Percentiles rank a stretch among this genome's conserved stretches.
These are phyloP conservation scores for Diophrys appendiculata DNA, from an alignment of 73 alveolate species.

Conservation along the genomic window DNA sequence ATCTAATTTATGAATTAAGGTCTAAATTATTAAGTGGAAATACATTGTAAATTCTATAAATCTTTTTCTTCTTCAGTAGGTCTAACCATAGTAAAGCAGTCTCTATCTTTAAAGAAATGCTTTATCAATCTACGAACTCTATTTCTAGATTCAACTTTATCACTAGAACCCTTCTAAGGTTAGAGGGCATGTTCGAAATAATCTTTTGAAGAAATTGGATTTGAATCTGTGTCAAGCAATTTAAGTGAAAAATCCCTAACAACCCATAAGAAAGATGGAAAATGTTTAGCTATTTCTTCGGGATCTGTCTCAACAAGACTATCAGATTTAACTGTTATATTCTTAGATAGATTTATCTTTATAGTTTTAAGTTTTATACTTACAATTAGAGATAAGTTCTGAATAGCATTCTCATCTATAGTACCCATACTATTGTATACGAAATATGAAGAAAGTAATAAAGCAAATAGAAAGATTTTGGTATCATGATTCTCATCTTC, in stretches of 20 bases:
- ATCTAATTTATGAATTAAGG: conserved; percentile 89
- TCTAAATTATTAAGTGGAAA: conserved; percentile 78
- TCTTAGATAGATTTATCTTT: conserved; percentile 74
- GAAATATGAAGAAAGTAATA: conserved; percentile 83
- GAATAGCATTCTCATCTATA: conserved; percentile 91
- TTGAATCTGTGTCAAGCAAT: conserved; percentile 72
- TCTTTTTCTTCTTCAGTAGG: conserved; percentile 95
- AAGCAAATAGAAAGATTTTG: conserved; percentile 83
- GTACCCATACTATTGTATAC: conserved; percentile 93
- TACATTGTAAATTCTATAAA: conserved; percentile 75
- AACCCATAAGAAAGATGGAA: conserved; percentile 95
- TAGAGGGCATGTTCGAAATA: conserved; percentile 91
- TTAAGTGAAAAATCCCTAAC: conserved; percentile 90
- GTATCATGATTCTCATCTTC: conserved; percentile 96
- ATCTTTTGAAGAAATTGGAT: conserved; percentile 81
- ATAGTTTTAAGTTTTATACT: neutral
- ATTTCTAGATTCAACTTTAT: conserved; percentile 85
- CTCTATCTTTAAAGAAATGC: conserved; percentile 93
- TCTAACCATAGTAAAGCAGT: conserved; percentile 95
- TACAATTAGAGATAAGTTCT: conserved; percentile 79
- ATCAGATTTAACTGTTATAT: conserved; percentile 65
- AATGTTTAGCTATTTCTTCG: conserved; percentile 84
- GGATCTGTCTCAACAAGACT: conserved; percentile 74
- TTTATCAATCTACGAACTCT: conserved; percentile 89
- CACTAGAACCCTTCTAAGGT: conserved; percentile 77